These are phyloP conservation scores for Mycena venus DNA, from an alignment of 768 basidiomycete genomes.

Conservation along the genomic window DNA sequence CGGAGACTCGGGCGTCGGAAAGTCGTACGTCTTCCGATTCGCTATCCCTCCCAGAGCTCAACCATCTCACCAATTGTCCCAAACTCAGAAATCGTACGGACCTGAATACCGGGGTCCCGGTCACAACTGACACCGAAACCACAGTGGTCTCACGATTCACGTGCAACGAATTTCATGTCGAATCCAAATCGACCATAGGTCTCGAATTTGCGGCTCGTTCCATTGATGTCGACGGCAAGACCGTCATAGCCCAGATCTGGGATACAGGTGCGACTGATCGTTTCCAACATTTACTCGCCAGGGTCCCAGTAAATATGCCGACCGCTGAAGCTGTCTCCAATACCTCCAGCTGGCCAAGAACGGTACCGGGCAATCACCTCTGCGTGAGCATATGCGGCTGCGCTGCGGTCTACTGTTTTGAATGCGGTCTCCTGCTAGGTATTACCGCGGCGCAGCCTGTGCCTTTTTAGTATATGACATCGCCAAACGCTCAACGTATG, in stretches of 20 bases:
- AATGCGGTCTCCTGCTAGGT: constrained; percentile 59
- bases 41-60: constrained; percentile 7
- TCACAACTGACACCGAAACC: constrained; percentile 1
- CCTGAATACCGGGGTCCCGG: background rate
- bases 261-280: constrained; percentile 83
- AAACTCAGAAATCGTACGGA: constrained; percentile 49
- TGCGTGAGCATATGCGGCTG: constrained; percentile 69
- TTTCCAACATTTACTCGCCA: too few relatives aligned
- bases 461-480: constrained; percentile 95
- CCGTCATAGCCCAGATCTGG: constrained; percentile 98
- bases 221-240: constrained; percentile 94
- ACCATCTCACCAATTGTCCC: background rate
- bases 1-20: constrained; percentile 99
- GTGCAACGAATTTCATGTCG: constrained; percentile 98
- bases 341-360: constrained; percentile 87
- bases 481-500: constrained; percentile 93
- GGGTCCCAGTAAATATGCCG: background rate
- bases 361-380: constrained; percentile 98
- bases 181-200: constrained; percentile 98
- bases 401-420: constrained; percentile 1
- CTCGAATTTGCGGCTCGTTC: constrained; percentile 98
- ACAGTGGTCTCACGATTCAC: constrained; percentile 99
- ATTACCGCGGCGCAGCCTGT: constrained; percentile 96
- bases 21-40: constrained; percentile 93
- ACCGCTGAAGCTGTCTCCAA: constrained; percentile 5